These are phyloP conservation scores for Saccharum spontaneum DNA, from an alignment of 176 grass and related monocot species.

Conservation along the genomic window DNA sequence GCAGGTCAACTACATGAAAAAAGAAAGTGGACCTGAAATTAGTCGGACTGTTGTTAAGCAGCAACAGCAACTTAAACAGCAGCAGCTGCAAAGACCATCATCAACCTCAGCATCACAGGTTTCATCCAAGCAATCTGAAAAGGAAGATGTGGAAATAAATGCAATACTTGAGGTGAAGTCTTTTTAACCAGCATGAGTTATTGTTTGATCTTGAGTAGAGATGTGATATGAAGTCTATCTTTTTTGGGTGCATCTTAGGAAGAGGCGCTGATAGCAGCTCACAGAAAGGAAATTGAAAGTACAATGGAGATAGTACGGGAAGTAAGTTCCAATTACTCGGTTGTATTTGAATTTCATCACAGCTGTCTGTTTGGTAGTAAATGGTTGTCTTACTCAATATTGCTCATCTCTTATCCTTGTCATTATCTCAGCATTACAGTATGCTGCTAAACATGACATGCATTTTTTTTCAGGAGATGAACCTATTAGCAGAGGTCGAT, in stretches of 20 bases:
- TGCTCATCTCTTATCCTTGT: not conserved
- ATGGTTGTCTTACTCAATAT: not conserved
- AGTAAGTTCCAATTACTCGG: constrained; percentile 50
- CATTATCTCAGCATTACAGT: constrained; percentile 4
- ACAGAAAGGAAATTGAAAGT: constrained; percentile 99
- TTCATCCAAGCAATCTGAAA: constrained; percentile 63
- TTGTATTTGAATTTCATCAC: not conserved
- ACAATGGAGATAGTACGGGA: constrained; percentile 99
- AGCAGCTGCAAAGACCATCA: constrained; percentile 49
- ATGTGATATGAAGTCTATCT: constrained; percentile 2
- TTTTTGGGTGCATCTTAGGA: constrained; percentile 51
- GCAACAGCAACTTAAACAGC: constrained; percentile 51
- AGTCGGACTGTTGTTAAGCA: constrained; percentile 52
- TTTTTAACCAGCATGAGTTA: not conserved
- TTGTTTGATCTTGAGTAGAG: constrained; percentile 16
- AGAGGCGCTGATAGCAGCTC: constrained; percentile 90
- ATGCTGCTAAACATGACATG: constrained; percentile 6
- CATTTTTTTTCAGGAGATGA: constrained; percentile 75
- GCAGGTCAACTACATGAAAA: constrained; percentile 66
- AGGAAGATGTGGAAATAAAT: constrained; percentile 87
- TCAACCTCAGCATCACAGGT: constrained; percentile 44
- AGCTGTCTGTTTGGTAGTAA: not conserved
- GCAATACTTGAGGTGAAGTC: constrained; percentile 85
- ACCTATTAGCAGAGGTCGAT: constrained; percentile 95
- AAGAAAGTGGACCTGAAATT: constrained; percentile 54